phyloP scores from a whole-genome alignment of 768 basidiomycete species.

The Phaeotremella skinneri region DNA sequence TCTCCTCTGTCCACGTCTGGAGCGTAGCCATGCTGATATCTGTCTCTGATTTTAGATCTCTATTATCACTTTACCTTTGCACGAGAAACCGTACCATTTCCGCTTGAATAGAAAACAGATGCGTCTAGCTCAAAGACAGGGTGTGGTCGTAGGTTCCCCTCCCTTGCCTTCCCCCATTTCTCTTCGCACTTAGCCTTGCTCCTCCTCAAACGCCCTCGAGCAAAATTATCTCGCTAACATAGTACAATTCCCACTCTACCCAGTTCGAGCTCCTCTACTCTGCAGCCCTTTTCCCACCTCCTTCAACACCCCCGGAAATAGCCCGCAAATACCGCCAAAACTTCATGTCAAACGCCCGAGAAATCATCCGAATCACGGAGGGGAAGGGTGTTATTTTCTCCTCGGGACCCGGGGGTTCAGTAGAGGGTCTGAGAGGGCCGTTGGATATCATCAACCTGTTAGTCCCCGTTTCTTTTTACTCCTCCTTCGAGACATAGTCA shows the following conservation, averaged over 20 bases:
- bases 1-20: neutral
- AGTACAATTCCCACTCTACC: neutral
- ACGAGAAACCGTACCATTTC: constrained; percentile 42
- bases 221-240: neutral
- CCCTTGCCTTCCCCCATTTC: neutral
- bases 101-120: constrained; percentile 44
- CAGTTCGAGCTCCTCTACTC: constrained; percentile 51
- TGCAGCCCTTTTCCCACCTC: constrained; percentile 37
- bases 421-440: constrained; percentile 39
- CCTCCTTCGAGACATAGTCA: neutral
- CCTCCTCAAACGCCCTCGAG: neutral
- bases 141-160: constrained; percentile 36
- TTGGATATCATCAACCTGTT: constrained; percentile 49
- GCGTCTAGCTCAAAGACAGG: constrained; percentile 42
- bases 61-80: constrained; percentile 48
- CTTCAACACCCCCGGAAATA: constrained; percentile 21
- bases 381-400: constrained; percentile 48
- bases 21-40: neutral
- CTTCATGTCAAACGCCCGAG: constrained; percentile 48
- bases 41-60: constrained; percentile 29
- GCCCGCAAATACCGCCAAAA: constrained; percentile 43
- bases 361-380: constrained; percentile 46
- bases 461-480: constrained; percentile 15
- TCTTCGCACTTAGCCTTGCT: neutral
- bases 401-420: constrained; percentile 30